Evolutionary conservation across 2,329 filamentous ascomycete species (phyloP).

Genomic region (Hymenoscyphus fructigenus): DNA sequence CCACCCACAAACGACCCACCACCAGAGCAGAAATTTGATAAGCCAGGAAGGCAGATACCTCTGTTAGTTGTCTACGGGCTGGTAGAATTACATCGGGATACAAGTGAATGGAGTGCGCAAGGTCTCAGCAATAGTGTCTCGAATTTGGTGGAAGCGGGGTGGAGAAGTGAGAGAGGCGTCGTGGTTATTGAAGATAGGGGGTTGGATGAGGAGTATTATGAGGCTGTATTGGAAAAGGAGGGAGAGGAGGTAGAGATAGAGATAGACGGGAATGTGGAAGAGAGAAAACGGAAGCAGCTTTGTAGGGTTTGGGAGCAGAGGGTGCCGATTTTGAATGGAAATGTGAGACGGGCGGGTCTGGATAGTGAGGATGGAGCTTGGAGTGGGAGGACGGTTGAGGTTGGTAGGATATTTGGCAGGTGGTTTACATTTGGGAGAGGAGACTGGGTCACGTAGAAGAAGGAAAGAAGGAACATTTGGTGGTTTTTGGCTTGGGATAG

Average conservation of each 20-base stretch:
- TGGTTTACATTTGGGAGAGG: conserved; percentile 61
- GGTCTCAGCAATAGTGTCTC: conserved; percentile 65
- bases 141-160: conserved; percentile 60
- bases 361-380: conserved; percentile 51
- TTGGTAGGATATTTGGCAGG: conserved; percentile 56
- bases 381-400: conserved; percentile 57
- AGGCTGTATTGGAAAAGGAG: conserved; percentile 37
- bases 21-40: conserved; percentile 18
- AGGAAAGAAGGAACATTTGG: background rate
- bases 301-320: conserved; percentile 46
- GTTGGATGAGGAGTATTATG: conserved; percentile 32
- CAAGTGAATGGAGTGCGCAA: conserved; percentile 74
- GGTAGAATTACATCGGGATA: conserved; percentile 63
- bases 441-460: conserved; percentile 33
- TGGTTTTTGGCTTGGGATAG: background rate
- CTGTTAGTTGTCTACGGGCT: conserved; percentile 64
- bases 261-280: conserved; percentile 13
- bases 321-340: conserved; percentile 60
- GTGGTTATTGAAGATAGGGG: conserved; percentile 46
- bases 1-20: conserved; percentile 6
- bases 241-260: conserved; percentile 32
- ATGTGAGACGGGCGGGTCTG: conserved; percentile 43
- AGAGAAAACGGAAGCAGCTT: conserved; percentile 22
- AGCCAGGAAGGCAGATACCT: conserved; percentile 35
- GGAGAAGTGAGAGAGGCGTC: conserved; percentile 44